Evolutionary conservation across 139 green algal genomes (phyloP).

Genomic region (Auxenochlorella pyrenoidosa): DNA sequence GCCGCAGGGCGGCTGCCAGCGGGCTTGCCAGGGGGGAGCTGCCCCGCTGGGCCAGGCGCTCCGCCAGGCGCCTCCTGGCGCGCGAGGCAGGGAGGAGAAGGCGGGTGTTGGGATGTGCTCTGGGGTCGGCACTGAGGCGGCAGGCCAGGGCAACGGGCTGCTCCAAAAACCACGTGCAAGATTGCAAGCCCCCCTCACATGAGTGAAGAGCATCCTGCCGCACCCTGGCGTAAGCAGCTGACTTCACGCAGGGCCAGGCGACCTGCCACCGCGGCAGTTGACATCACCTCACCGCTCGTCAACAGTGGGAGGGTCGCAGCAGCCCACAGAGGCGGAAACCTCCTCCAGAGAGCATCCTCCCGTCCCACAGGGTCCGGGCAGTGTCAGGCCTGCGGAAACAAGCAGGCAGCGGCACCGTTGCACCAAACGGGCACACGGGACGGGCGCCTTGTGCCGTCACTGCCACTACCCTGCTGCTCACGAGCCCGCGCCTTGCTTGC

Average conservation of each 20-base stretch:
- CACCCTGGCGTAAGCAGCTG: too few relatives aligned
- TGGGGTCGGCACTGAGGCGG: too few relatives aligned
- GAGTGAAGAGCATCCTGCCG: too few relatives aligned
- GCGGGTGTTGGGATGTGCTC: too few relatives aligned
- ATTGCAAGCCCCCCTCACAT: too few relatives aligned
- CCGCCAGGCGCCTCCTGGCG: constrained; percentile 3
- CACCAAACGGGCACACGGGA: too few relatives aligned
- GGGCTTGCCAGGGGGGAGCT: neutral
- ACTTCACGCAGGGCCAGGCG: too few relatives aligned
- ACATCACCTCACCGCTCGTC: neutral
- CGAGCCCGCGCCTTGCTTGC: neutral
- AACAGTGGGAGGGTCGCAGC: neutral
- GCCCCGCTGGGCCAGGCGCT: neutral
- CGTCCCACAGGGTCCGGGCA: neutral
- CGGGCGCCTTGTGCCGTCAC: neutral
- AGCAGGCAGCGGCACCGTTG: neutral
- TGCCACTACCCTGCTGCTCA: too few relatives aligned
- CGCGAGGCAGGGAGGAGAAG: too few relatives aligned
- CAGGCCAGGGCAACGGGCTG: too few relatives aligned
- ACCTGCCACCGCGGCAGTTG: too few relatives aligned
- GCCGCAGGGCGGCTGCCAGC: neutral
- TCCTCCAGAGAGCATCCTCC: neutral
- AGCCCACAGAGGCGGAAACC: neutral
- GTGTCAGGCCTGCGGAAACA: neutral
- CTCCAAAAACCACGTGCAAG: too few relatives aligned